These are phyloP conservation scores for Nicotiana undulata DNA, from an alignment of 257 asterid species.

Conservation along the genomic window DNA sequence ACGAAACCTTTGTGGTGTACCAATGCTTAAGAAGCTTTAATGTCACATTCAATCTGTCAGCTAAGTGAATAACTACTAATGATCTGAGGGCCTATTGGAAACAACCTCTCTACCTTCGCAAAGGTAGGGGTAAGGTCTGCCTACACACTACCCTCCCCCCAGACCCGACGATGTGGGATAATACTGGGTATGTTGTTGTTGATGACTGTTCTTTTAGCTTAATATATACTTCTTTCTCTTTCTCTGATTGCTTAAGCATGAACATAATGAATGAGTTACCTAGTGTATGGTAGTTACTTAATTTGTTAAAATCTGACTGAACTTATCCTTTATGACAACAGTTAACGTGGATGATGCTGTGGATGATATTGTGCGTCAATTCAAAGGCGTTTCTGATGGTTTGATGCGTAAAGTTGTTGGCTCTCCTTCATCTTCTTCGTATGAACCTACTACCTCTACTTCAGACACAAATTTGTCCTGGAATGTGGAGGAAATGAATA, in stretches of 20 bases:
- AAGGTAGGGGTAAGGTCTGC: too few species aligned
- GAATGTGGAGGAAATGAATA: slow-evolving; percentile 59
- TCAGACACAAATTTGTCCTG: slow-evolving; percentile 52
- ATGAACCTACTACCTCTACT: slow-evolving; percentile 39
- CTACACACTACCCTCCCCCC: too few species aligned
- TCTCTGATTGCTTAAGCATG: slow-evolving; percentile 3
- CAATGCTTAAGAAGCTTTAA: background rate
- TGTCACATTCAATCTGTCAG: background rate
- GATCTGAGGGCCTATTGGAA: background rate
- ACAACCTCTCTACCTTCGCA: too few species aligned
- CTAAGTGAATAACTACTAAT: background rate
- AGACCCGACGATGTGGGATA: too few species aligned
- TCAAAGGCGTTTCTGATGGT: slow-evolving; percentile 96
- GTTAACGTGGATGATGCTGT: slow-evolving; percentile 98
- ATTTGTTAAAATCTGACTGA: background rate
- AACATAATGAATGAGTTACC: background rate
- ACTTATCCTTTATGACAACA: slow-evolving; percentile 15
- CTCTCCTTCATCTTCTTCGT: slow-evolving; percentile 42
- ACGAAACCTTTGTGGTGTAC: background rate
- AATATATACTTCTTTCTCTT: background rate
- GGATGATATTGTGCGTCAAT: slow-evolving; percentile 97
- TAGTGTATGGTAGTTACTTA: background rate
- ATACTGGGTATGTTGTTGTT: too few species aligned
- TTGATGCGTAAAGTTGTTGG: slow-evolving; percentile 61
- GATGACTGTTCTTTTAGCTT: background rate